phyloP scores from a whole-genome alignment of 2,329 filamentous ascomycete species.

The Claviceps sp. region DNA sequence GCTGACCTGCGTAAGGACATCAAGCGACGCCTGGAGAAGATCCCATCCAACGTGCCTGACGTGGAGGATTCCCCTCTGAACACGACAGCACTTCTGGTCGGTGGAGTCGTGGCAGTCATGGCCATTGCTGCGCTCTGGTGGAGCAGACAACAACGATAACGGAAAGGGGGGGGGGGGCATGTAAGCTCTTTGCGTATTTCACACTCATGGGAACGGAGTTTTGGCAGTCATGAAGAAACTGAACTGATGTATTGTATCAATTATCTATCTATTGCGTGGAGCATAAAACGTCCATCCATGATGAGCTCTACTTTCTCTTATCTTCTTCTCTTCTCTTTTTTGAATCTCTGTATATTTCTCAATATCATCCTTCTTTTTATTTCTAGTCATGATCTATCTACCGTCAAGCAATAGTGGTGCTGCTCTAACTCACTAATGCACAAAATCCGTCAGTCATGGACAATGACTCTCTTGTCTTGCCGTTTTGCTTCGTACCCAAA shows the following conservation, averaged over 20 bases:
- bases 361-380: background rate
- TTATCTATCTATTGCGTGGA: background rate
- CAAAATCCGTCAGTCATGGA: no score
- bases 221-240: background rate
- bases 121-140: slow-evolving; percentile 27
- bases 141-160: slow-evolving; percentile 14
- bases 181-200: slow-evolving; percentile 4
- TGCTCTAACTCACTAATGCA: no score
- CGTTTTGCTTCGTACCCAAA: no score
- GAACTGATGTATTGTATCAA: no score
- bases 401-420: no score
- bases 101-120: slow-evolving; percentile 22
- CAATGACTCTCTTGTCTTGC: no score
- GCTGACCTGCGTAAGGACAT: slow-evolving; percentile 26
- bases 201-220: slow-evolving; percentile 1
- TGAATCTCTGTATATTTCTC: background rate
- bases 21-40: slow-evolving; percentile 20
- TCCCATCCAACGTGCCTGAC: slow-evolving; percentile 16
- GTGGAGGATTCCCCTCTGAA: slow-evolving; percentile 19
- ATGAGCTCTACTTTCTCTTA: background rate
- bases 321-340: background rate
- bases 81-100: slow-evolving; percentile 19
- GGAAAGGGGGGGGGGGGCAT: background rate
- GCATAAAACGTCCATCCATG: background rate
- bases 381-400: background rate